Conservation (phyloP, 371 early-diverging fungal species). For the Mortierella sp. region DNA sequence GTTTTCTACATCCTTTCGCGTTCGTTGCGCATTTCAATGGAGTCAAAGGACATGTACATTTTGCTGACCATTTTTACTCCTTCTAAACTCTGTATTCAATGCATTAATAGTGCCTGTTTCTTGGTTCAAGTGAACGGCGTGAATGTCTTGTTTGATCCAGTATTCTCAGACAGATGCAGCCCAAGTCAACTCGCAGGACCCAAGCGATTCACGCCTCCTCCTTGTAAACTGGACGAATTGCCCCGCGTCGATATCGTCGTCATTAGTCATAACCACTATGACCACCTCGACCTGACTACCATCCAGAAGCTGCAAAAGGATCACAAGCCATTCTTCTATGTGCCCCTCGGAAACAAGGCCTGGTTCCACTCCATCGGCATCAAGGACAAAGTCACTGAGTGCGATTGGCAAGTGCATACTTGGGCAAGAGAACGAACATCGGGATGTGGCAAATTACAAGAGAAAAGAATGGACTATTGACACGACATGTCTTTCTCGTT, state of each 20-base stretch:
- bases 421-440: background rate
- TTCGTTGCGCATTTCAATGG: background rate
- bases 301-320: slow-evolving; percentile 64
- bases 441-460: background rate
- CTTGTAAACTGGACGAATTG: slow-evolving; percentile 75
- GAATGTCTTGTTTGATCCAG: slow-evolving; percentile 81
- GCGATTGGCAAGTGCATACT: slow-evolving; percentile 71
- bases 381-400: slow-evolving; percentile 66
- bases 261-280: slow-evolving; percentile 84
- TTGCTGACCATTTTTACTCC: background rate
- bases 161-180: slow-evolving; percentile 80
- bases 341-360: slow-evolving; percentile 80
- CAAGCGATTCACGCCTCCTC: slow-evolving; percentile 74
- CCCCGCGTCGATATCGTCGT: slow-evolving; percentile 79
- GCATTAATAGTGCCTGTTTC: slow-evolving; percentile 65
- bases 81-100: background rate
- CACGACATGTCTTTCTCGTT: background rate
- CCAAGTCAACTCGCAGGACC: slow-evolving; percentile 74
- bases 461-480: background rate
- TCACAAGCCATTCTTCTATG: slow-evolving; percentile 69
- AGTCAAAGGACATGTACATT: too few species aligned
- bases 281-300: slow-evolving; percentile 79
- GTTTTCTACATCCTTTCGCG: background rate
- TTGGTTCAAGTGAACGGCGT: slow-evolving; percentile 73
- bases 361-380: slow-evolving; percentile 71